Percentiles rank a stretch among this genome's conserved stretches.
Conservation (phyloP, 352 stramenopile species). For the Pythium guiyangense region DNA sequence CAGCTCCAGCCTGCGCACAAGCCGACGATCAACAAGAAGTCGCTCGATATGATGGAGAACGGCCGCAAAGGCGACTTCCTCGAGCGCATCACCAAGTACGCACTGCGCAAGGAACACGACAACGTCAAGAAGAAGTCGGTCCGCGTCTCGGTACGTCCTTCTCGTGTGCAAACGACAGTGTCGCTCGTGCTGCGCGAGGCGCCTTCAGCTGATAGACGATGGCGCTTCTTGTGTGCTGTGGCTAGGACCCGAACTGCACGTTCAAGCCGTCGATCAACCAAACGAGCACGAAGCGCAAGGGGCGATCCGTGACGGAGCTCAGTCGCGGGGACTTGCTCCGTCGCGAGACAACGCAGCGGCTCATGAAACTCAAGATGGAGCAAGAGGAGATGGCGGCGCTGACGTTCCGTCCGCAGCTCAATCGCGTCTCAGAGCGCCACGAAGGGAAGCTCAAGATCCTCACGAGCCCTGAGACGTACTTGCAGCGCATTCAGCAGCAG, state of each 20-base stretch:
- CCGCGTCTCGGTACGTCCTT: conserved; percentile 37
- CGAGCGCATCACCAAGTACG: conserved; percentile 71
- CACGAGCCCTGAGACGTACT: conserved; percentile 72
- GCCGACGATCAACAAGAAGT: conserved; percentile 81
- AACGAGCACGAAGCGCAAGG: conserved; percentile 51
- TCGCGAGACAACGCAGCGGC: conserved; percentile 64
- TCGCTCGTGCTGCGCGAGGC: too few species aligned
- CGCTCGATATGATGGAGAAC: conserved; percentile 74
- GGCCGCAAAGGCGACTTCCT: conserved; percentile 78
- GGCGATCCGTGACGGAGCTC: conserved; percentile 72
- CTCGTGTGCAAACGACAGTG: too few species aligned
- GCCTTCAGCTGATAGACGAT: not conserved
- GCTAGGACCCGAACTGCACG: conserved; percentile 75
- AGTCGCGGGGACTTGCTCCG: conserved; percentile 73
- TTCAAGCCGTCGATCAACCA: conserved; percentile 84
- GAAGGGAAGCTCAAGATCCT: conserved; percentile 81
- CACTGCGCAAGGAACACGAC: conserved; percentile 73
- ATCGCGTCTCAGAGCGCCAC: conserved; percentile 51
- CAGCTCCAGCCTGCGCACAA: conserved; percentile 54
- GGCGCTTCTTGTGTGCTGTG: not conserved
- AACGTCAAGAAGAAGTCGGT: conserved; percentile 74
- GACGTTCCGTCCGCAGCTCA: conserved; percentile 77
- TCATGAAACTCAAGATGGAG: conserved; percentile 88
- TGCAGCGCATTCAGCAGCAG: conserved; percentile 79
- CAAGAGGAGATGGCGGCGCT: conserved; percentile 80